Conservation (phyloP, 176 grass and related monocot species). For the Melocanna baccifera region DNA sequence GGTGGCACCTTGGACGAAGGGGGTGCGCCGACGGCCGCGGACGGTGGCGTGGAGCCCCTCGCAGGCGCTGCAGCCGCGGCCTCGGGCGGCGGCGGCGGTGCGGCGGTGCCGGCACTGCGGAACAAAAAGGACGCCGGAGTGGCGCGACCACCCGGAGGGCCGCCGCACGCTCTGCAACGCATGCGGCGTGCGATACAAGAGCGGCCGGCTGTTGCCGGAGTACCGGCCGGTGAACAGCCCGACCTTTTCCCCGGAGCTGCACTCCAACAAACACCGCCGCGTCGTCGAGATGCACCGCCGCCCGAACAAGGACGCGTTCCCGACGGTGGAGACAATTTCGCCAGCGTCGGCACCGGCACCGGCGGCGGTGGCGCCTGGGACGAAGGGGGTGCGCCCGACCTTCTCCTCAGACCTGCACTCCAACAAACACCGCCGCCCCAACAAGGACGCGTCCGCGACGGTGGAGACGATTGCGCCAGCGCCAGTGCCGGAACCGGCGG, state of each 20-base stretch:
- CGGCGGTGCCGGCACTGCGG: slow-evolving; percentile 50
- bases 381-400: slow-evolving; percentile 42
- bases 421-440: slow-evolving; percentile 45
- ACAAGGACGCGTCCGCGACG: slow-evolving; percentile 50
- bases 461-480: slow-evolving; percentile 31
- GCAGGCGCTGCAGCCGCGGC: not conserved
- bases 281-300: slow-evolving; percentile 45
- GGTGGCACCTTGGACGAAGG: slow-evolving; percentile 22
- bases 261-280: slow-evolving; percentile 51
- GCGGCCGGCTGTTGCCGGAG: slow-evolving; percentile 41
- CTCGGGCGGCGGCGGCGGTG: not conserved
- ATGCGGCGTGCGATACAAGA: slow-evolving; percentile 49
- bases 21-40: not conserved
- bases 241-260: slow-evolving; percentile 42
- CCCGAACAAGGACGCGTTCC: slow-evolving; percentile 53
- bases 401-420: slow-evolving; percentile 48
- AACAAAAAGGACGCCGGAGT: slow-evolving; percentile 46
- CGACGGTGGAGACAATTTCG: slow-evolving; percentile 38
- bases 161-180: slow-evolving; percentile 54
- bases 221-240: slow-evolving; percentile 58
- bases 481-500: too few species aligned
- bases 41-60: not conserved
- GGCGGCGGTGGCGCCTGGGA: not conserved
- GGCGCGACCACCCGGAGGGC: slow-evolving; percentile 49
- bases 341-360: not conserved